Base-by-base conservation (phyloP, 2,329 filamentous ascomycete genomes). In the Epichloe hybrida region DNA sequence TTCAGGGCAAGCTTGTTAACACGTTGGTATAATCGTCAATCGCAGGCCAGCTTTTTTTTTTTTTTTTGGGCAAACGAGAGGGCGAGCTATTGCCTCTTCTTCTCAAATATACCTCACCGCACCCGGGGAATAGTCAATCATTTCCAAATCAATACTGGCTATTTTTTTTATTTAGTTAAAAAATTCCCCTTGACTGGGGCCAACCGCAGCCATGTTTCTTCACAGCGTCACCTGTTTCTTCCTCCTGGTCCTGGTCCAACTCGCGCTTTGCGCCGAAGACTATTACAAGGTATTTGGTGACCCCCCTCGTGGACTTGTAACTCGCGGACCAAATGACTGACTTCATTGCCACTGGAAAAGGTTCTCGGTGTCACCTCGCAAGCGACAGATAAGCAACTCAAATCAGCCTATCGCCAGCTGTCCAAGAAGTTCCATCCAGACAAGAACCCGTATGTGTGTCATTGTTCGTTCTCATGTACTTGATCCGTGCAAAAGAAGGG, bases 351-450 rank as follows among this genome's bases (percentile, higher is more conserved):
- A 7, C 3, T 12, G 36, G 36, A 11, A 1, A 3, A 17, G 81
- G 71, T 95, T 52, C 80, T 98, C 27, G 88, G 86, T 50, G 71
- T 98, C 56, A 79, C 84, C 62, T 88, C 81, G 62, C 75, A 83
- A 53, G 91, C 91, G 15, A 83, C 80, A 45, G 89, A 95, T 50
- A 83, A 83, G 62, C 85, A 97, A 61, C 84, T 98, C 65, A 98
- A 98, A 69, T 86, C 86, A 44, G 90, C 93, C 21, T 98, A 98
- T 69, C 81, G 90, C 53, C 83, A 81, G 53, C 75, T 98, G 11
- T 94, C 87, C 72, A 97, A 97, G 69, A 95, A 94, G 66, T 96
- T 79, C 67, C 93, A 98, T 64, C 93, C 93, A 3, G 93, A 98
- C 69, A 98, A 98, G 78, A 97, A 97, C 61, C 89, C 91, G 84